Base-by-base conservation (phyloP, 768 basidiomycete species). In the Pisolithus tinctorius region DNA sequence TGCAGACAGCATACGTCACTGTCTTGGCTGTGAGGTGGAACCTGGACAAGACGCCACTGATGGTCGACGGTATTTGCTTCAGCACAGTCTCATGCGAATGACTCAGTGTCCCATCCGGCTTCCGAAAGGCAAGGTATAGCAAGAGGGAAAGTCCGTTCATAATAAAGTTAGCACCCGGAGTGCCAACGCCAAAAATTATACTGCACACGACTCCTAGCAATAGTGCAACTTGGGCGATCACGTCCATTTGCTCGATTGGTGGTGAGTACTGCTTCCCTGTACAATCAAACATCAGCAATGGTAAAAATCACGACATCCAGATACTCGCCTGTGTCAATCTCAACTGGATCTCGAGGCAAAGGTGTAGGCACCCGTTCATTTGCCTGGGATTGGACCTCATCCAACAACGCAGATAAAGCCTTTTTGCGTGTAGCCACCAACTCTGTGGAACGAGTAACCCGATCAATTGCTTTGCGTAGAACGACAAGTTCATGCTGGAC, bases 181-280 rank as follows among this genome's bases (percentile, higher is more conserved):
- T 47, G 27, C 58, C 47, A 20, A 62, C 41, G 1, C 53, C 51
- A 46, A 59, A 47, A 29, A 65, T 48, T 20, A 60, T 30, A 41
- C 51, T 50, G 53, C 56, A 58, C 29, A 61, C 58, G 10, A 55
- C 53, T 4, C 54, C 54, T 6, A 64, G 39, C 8, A 64, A 49
- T 7, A 62, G 42, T 11, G 56, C 41, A 10, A 59, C 45, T 45
- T 64, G 63, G 16, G 62, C 52, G 20, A 58, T 44, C 6, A 37
- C 37, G 34, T 34, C 46, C 46, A 47, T 47, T 2, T 4, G 4
- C 29, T 47, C 17, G 2, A 47, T 34, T 16, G 30, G 46, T n/a
- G 41, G 41, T 23, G 13, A 9, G 9, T 42, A 34, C 2, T 34
- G 31, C 10, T 34, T 13, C 11, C 13, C 31, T 34, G 31, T 13